A percentile compares a stretch with the other conserved stretches of the same genome.
Evolutionary conservation across 1,284 basidiomycete genomes (phyloP).

Genomic region (Paramarasmius palmivorus): DNA sequence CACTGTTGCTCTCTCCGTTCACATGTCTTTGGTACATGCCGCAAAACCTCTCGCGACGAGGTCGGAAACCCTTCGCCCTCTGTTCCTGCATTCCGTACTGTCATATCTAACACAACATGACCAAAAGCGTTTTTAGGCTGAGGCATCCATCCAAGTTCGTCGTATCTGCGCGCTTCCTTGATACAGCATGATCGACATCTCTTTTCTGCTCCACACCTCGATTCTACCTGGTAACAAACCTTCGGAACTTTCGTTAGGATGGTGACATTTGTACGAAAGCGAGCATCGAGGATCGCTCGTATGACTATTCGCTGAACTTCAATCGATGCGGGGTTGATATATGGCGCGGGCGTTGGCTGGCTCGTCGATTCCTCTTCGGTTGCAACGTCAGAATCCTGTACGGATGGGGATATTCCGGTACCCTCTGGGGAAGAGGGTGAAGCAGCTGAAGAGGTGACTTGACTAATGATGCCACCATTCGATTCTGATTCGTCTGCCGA

Average conservation of each 20-base stretch:
- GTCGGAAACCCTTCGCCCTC: background rate
- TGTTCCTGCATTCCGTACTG: background rate
- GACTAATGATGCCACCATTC: too few relatives aligned
- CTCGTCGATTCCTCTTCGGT: too few relatives aligned
- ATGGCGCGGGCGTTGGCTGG: too few relatives aligned
- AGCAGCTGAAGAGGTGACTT: too few relatives aligned
- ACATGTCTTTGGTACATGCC: background rate
- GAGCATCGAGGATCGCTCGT: background rate
- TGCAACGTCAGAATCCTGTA: too few relatives aligned
- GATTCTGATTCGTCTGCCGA: too few relatives aligned
- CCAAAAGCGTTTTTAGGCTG: background rate
- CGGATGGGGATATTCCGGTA: too few relatives aligned
- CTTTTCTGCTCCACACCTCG: background rate
- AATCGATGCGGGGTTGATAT: too few relatives aligned
- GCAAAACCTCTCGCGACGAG: background rate
- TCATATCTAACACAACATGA: background rate
- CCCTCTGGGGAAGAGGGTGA: too few relatives aligned
- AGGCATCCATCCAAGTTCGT: background rate
- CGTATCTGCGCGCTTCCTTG: background rate
- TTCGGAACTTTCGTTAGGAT: background rate
- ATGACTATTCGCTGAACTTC: too few relatives aligned
- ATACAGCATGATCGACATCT: constrained; percentile 1
- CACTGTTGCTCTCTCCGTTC: background rate
- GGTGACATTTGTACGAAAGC: background rate
- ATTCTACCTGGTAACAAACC: background rate